Percentiles rank a stretch among this genome's conserved stretches.
These are phyloP conservation scores for Apiospora koreana DNA, from an alignment of 2,329 filamentous ascomycete genomes.

Conservation along the genomic window DNA sequence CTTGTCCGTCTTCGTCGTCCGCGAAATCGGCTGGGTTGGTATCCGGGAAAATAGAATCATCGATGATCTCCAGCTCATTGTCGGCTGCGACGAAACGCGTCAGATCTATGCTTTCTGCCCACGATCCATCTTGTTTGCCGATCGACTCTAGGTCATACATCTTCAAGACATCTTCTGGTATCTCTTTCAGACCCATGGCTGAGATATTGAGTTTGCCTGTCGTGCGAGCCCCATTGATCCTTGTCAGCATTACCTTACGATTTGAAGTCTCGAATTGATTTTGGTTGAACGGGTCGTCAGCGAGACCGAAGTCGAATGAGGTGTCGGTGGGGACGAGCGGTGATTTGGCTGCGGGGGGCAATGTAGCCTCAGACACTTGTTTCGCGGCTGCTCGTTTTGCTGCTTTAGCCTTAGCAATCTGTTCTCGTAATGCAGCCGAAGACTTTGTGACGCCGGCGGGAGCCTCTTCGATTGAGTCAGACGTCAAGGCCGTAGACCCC, in stretches of 20 bases:
- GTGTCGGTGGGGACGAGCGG: conserved; percentile 49
- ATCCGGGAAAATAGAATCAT: conserved; percentile 80
- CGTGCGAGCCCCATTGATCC: conserved; percentile 70
- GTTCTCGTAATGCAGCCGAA: conserved; percentile 79
- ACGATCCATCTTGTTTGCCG: conserved; percentile 65
- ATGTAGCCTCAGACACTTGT: conserved; percentile 29
- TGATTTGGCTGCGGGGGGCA: conserved; percentile 20
- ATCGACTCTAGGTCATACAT: conserved; percentile 85
- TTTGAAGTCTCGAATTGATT: conserved; percentile 56
- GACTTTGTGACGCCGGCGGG: conserved; percentile 57
- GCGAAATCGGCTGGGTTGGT: conserved; percentile 55
- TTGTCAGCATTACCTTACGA: conserved; percentile 70
- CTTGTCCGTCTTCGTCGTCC: conserved; percentile 65
- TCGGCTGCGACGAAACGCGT: conserved; percentile 83
- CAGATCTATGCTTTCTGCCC: conserved; percentile 91
- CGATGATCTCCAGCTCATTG: conserved; percentile 78
- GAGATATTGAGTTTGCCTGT: conserved; percentile 88
- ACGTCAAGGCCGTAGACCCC: conserved; percentile 38
- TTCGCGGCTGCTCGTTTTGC: conserved; percentile 62
- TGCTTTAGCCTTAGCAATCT: conserved; percentile 90
- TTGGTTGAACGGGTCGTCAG: conserved; percentile 72
- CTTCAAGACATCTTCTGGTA: conserved; percentile 79
- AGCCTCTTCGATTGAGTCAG: conserved; percentile 36
- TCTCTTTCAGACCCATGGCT: conserved; percentile 74
- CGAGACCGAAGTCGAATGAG: conserved; percentile 59